Evolutionary conservation across 768 basidiomycete genomes (phyloP), one percentile per base, ranked within the genome.

Genomic region (Suillus americanus): DNA sequence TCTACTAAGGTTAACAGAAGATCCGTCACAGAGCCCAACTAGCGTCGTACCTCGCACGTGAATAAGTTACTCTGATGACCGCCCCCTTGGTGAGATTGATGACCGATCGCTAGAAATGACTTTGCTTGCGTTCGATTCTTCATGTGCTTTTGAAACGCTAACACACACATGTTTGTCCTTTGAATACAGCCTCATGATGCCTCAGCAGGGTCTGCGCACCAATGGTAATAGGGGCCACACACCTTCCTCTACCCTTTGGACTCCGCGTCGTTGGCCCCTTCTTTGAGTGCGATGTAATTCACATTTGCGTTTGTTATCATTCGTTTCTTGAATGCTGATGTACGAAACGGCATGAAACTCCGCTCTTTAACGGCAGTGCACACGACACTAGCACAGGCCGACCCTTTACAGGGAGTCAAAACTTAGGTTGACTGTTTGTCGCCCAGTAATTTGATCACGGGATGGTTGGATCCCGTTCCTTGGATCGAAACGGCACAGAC

Each of bases 341-440:
- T 91, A 5, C 90, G 89, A 0, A 92, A 77, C 2, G 88, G 86
- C 37, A 89, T 78, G 68, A 80, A 90, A 33, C 60, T n/a, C 62
- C 72, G 45, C 23, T 25, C 13, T 67, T 53, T 33, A 20, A 43
- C 28, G 30, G 9, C n/a, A n/a, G 38, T 50, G 57, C 10, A 40
- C 55, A 54, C 35, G 65, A 14, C 38, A 54, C 35, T 23, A 6
- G 41, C 64, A 59, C 62, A 23, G 43, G 43, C 73, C 41, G 66
- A 87, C 91, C 80, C 90, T 89, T 74, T 6, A 33, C n/a, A 95
- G 75, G 13, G 86, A 88, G 28, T 78, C 43, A 91, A 78, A 56
- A 92, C 78, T 68, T 85, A 83, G 69, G 87, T 80, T 20, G 83
- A 78, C 55, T 79, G 72, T 69, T 86, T 91, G 43, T 74, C 70